Evolutionary conservation across 257 asterid species (phyloP).

Genomic region (Gentiana straminea): DNA sequence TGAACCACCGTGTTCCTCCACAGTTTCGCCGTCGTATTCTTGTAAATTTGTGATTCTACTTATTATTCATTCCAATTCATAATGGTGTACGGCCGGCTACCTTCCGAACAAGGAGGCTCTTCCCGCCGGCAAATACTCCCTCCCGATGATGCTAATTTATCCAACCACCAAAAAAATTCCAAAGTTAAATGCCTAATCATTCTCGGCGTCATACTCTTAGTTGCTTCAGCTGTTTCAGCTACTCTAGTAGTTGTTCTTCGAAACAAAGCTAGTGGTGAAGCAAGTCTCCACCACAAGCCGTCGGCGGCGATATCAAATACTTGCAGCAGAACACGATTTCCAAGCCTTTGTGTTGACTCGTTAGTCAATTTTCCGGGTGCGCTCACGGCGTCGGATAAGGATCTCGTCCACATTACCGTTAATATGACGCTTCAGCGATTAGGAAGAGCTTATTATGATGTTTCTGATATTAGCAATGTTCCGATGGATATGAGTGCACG

Average conservation of each 20-base stretch:
- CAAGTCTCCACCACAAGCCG: conserved; percentile 33
- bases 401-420: conserved; percentile 84
- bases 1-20: too few relatives aligned
- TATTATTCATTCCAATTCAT: neutral
- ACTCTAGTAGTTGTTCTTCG: conserved; percentile 30
- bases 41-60: too few relatives aligned
- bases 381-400: conserved; percentile 52
- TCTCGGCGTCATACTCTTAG: conserved; percentile 38
- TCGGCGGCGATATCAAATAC: conserved; percentile 60
- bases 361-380: conserved; percentile 77
- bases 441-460: conserved; percentile 49
- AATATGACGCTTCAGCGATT: conserved; percentile 67
- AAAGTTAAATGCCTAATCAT: conserved; percentile 39
- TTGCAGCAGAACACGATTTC: conserved; percentile 60
- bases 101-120: conserved; percentile 26
- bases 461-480: conserved; percentile 47
- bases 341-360: conserved; percentile 54
- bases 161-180: conserved; percentile 17
- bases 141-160: neutral
- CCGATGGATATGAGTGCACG: conserved; percentile 53
- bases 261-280: conserved; percentile 17
- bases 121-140: conserved; percentile 19
- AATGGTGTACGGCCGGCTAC: conserved; percentile 62
- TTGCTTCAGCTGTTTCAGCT: conserved; percentile 46
- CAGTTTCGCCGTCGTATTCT: too few relatives aligned